Conservation (phyloP, 2,329 filamentous ascomycete species). For the Botryotinia calthae region DNA sequence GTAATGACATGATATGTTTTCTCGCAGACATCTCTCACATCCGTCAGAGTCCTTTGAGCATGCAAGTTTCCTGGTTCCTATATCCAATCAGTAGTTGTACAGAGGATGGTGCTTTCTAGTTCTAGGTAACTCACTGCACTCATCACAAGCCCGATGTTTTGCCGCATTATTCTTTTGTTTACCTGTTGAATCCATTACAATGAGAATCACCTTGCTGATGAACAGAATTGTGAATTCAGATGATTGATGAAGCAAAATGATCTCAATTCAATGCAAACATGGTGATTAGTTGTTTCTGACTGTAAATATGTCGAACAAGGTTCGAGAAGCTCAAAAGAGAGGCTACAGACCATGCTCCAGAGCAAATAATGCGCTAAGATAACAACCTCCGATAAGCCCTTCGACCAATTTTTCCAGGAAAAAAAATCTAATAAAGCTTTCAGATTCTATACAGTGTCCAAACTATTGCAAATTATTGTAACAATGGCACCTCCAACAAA, state of each 20-base stretch:
- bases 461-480: constrained; percentile 13
- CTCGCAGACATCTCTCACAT: constrained; percentile 57
- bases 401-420: constrained; percentile 19
- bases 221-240: neutral
- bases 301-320: neutral
- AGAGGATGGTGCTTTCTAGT: neutral
- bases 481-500: constrained; percentile 35
- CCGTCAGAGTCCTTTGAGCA: constrained; percentile 61
- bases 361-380: constrained; percentile 29
- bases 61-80: constrained; percentile 62
- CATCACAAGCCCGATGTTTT: constrained; percentile 64
- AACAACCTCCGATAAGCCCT: constrained; percentile 24
- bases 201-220: neutral
- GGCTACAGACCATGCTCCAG: neutral
- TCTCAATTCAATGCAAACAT: neutral
- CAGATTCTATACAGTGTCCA: constrained; percentile 18
- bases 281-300: neutral
- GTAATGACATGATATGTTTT: constrained; percentile 58
- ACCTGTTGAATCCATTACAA: constrained; percentile 23
- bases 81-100: constrained; percentile 27
- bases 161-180: constrained; percentile 29
- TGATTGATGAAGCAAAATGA: neutral
- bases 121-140: constrained; percentile 56
- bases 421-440: constrained; percentile 26
- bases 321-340: neutral